phyloP scores from a whole-genome alignment of 1,284 basidiomycete genomes.

The Irpex lacteus region DNA sequence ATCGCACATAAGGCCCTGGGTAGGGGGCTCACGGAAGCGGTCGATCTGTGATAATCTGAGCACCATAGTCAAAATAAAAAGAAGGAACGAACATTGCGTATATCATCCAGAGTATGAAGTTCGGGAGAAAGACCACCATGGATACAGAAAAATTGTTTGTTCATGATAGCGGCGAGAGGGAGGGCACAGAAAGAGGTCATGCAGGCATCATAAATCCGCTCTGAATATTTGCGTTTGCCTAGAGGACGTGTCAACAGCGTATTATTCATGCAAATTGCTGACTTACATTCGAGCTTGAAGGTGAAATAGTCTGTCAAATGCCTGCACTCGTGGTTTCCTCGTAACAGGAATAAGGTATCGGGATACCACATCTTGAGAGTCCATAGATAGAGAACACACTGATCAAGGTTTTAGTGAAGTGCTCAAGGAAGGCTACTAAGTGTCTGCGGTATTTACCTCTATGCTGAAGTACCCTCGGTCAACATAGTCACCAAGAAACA shows the following conservation, averaged over 20 bases:
- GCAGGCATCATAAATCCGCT: slow-evolving; percentile 86
- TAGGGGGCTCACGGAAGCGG: slow-evolving; percentile 93
- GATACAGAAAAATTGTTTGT: slow-evolving; percentile 96
- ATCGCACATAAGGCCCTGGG: slow-evolving; percentile 93
- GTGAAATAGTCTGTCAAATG: slow-evolving; percentile 98
- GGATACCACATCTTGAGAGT: slow-evolving; percentile 94
- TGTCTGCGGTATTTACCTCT: slow-evolving; percentile 51
- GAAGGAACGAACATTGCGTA: slow-evolving; percentile 57
- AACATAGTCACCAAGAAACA: slow-evolving; percentile 95
- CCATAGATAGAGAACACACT: slow-evolving; percentile 93
- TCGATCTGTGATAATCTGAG: slow-evolving; percentile 59
- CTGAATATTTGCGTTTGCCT: slow-evolving; percentile 93
- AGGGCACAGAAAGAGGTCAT: slow-evolving; percentile 94
- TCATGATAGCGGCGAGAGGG: slow-evolving; percentile 93
- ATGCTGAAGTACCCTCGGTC: slow-evolving; percentile 94
- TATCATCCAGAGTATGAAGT: slow-evolving; percentile 87
- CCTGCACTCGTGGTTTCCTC: slow-evolving; percentile 97
- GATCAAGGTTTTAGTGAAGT: slow-evolving; percentile 22
- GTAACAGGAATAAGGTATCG: slow-evolving; percentile 83
- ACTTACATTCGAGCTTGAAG: slow-evolving; percentile 90
- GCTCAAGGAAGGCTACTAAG: slow-evolving; percentile 1
- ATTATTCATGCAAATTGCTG: slow-evolving; percentile 79
- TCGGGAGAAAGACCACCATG: slow-evolving; percentile 93
- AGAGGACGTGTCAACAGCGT: slow-evolving; percentile 59
- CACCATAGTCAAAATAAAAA: background rate